Conservation (phyloP, 1,139 yeast genomes). For the Candida gigantensis region DNA sequence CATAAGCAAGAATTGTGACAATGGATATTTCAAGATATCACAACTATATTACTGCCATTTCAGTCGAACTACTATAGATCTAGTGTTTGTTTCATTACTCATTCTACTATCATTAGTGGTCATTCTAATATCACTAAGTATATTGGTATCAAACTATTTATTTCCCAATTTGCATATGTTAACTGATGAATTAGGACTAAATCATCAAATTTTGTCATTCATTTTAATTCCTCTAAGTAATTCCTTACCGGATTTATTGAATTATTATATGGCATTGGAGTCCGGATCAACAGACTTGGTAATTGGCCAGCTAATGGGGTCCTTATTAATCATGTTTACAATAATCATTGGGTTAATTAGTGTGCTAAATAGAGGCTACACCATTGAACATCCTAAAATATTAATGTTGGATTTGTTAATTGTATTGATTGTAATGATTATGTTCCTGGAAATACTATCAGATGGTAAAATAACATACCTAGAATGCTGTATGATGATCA, state of each 20-base stretch:
- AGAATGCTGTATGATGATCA: slow-evolving; percentile 50
- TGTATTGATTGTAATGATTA: slow-evolving; percentile 34
- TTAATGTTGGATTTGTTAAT: slow-evolving; percentile 35
- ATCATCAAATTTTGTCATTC: slow-evolving; percentile 35
- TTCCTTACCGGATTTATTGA: slow-evolving; percentile 42
- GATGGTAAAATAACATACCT: slow-evolving; percentile 51
- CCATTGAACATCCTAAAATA: slow-evolving; percentile 20
- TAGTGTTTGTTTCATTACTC: slow-evolving; percentile 17
- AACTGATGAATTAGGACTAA: slow-evolving; percentile 28
- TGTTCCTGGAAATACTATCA: slow-evolving; percentile 44
- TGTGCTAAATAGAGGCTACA: slow-evolving; percentile 26
- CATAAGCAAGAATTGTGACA: slow-evolving; percentile 26
- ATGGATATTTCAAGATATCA: slow-evolving; percentile 27
- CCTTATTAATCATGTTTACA: slow-evolving; percentile 37
- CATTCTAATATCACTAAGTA: slow-evolving; percentile 29
- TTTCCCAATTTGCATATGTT: slow-evolving; percentile 33
- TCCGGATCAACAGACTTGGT: slow-evolving; percentile 37
- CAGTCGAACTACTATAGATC: slow-evolving; percentile 10
- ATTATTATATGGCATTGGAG: slow-evolving; percentile 34
- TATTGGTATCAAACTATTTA: slow-evolving; percentile 39
- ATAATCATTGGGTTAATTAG: slow-evolving; percentile 39
- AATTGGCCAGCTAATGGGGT: slow-evolving; percentile 45
- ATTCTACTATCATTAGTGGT: slow-evolving; percentile 20
- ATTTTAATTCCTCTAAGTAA: slow-evolving; percentile 42
- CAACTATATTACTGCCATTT: slow-evolving; percentile 26